Evolutionary conservation across 2,329 filamentous ascomycete species (phyloP).

Genomic region (Beauveria bassiana): DNA sequence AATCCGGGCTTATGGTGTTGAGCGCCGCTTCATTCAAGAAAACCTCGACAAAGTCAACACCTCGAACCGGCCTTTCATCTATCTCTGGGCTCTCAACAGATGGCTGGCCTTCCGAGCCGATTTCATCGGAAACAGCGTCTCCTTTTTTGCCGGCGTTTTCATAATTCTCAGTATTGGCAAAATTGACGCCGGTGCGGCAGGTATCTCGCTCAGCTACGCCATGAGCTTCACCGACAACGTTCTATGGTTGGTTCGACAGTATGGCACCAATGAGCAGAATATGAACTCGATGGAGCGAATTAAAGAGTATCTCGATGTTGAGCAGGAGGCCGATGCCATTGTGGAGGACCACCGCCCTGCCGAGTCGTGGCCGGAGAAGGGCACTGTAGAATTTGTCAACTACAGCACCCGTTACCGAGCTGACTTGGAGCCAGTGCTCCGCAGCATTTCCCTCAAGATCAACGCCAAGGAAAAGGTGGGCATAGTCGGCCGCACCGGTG

Average conservation of each 20-base stretch:
- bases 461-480: conserved; percentile 84
- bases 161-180: conserved; percentile 75
- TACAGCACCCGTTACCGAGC: conserved; percentile 86
- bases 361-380: conserved; percentile 75
- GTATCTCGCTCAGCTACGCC: conserved; percentile 89
- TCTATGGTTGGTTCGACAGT: conserved; percentile 89
- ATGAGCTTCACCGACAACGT: conserved; percentile 97
- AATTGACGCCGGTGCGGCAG: conserved; percentile 85
- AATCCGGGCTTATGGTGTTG: conserved; percentile 92
- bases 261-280: conserved; percentile 94
- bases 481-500: conserved; percentile 90
- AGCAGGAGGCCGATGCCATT: conserved; percentile 78
- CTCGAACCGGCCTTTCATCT: conserved; percentile 89
- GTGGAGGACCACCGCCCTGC: conserved; percentile 72
- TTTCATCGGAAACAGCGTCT: conserved; percentile 79
- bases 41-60: conserved; percentile 84
- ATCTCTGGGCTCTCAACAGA: conserved; percentile 91
- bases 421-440: conserved; percentile 81
- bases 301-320: conserved; percentile 93
- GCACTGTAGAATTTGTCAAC: conserved; percentile 76
- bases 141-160: conserved; percentile 90
- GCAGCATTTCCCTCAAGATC: conserved; percentile 79
- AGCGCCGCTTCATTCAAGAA: conserved; percentile 86
- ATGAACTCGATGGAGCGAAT: conserved; percentile 99
- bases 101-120: conserved; percentile 95